Conservation (phyloP, 768 basidiomycete species). For the Austroboletus eburneus region DNA sequence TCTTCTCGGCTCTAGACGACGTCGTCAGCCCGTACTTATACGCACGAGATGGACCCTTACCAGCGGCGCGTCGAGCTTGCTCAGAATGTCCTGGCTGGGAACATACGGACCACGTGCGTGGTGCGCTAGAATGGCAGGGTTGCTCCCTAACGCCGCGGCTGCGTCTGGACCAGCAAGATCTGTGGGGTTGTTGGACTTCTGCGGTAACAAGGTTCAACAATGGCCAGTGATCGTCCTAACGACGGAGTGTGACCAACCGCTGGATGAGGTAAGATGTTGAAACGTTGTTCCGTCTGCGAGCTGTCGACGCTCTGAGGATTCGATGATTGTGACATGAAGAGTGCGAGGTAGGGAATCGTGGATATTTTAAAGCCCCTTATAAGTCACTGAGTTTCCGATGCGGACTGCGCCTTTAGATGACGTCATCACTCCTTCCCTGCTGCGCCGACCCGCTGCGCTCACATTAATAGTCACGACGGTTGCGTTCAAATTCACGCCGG, state of each 20-base stretch:
- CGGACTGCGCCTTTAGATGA: conserved; percentile 12
- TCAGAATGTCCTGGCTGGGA: conserved; percentile 41
- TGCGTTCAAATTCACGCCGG: neutral
- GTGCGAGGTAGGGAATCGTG: neutral
- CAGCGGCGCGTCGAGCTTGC: conserved; percentile 44
- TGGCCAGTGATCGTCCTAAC: neutral
- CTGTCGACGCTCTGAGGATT: neutral
- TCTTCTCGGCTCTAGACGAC: conserved; percentile 46
- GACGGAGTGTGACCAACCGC: conserved; percentile 38
- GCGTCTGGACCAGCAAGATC: conserved; percentile 40
- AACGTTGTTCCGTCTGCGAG: conserved; percentile 35
- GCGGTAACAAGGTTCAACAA: neutral
- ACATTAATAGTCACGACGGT: neutral
- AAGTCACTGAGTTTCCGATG: neutral
- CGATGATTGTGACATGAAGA: conserved; percentile 18
- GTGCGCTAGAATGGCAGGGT: conserved; percentile 41
- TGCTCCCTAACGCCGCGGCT: conserved; percentile 30
- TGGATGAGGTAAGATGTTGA: conserved; percentile 57
- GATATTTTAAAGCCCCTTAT: conserved; percentile 1
- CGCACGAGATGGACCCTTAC: conserved; percentile 29
- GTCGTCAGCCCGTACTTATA: neutral
- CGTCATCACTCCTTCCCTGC: conserved; percentile 9
- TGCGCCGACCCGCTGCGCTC: conserved; percentile 1
- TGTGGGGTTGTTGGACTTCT: conserved; percentile 61
- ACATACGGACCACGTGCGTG: conserved; percentile 50